Evolutionary conservation across 1,284 basidiomycete species (phyloP).

Genomic region (Ustilago bromivora): DNA sequence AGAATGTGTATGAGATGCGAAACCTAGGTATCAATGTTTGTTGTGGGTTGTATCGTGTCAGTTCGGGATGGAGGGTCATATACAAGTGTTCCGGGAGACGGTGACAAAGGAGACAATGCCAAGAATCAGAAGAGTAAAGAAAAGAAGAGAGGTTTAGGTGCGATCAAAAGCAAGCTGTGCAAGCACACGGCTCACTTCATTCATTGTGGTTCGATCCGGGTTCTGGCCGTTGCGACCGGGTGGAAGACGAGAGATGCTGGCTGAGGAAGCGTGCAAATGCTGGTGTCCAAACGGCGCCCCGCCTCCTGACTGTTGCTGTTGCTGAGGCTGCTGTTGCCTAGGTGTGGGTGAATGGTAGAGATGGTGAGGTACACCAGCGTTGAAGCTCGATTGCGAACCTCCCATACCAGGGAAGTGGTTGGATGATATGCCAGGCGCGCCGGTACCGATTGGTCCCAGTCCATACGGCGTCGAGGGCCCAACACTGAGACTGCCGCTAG

Average conservation of each 20-base stretch:
- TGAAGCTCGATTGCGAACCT: slow-evolving; percentile 26
- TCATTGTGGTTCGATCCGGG: slow-evolving; percentile 57
- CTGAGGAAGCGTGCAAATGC: slow-evolving; percentile 41
- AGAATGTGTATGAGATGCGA: neutral
- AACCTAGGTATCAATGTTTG: neutral
- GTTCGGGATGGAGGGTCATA: neutral
- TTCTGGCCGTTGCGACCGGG: slow-evolving; percentile 40
- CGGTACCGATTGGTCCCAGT: slow-evolving; percentile 51
- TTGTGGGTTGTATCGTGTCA: neutral
- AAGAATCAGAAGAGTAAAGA: neutral
- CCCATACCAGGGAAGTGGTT: slow-evolving; percentile 45
- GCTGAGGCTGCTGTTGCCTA: slow-evolving; percentile 22
- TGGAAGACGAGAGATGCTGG: slow-evolving; percentile 58
- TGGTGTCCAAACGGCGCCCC: slow-evolving; percentile 21
- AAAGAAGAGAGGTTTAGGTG: slow-evolving; percentile 17
- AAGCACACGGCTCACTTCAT: slow-evolving; percentile 66
- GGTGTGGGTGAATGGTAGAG: slow-evolving; percentile 26
- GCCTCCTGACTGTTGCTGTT: slow-evolving; percentile 13
- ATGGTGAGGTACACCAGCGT: slow-evolving; percentile 22
- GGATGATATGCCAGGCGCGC: slow-evolving; percentile 24
- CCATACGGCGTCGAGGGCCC: slow-evolving; percentile 47
- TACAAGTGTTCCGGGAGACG: slow-evolving; percentile 5
- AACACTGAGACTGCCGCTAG: slow-evolving; percentile 37
- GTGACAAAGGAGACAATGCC: neutral
- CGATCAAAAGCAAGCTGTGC: slow-evolving; percentile 65